phyloP scores from a whole-genome alignment of 2,329 filamentous ascomycete genomes.

The Zymoseptoria brevis region DNA sequence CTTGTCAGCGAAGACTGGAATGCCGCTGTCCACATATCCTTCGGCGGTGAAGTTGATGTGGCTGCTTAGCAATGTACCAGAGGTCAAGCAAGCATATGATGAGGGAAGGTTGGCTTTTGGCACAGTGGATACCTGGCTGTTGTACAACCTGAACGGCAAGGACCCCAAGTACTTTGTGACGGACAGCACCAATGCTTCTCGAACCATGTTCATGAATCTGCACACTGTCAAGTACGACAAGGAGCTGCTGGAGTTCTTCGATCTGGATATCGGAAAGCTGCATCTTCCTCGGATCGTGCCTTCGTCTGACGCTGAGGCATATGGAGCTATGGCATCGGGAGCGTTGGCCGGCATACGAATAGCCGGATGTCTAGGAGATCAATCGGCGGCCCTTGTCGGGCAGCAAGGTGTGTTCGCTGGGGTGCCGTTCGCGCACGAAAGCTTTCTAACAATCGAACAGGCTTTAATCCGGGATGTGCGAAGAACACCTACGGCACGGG shows the following conservation, averaged over 20 bases:
- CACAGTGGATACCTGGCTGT: conserved; percentile 81
- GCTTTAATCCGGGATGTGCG: conserved; percentile 70
- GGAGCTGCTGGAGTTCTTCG: conserved; percentile 68
- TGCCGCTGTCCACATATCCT: conserved; percentile 81
- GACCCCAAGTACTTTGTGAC: conserved; percentile 64
- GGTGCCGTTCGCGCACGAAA: not conserved
- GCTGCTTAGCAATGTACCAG: conserved; percentile 64
- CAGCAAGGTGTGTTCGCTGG: conserved; percentile 64
- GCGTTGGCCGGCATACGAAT: conserved; percentile 63
- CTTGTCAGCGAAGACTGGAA: conserved; percentile 39
- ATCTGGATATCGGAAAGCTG: conserved; percentile 63
- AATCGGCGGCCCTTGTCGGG: conserved; percentile 77
- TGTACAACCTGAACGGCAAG: conserved; percentile 75
- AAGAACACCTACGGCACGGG: conserved; percentile 92
- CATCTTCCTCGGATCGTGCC: conserved; percentile 74
- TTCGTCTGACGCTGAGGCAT: conserved; percentile 66
- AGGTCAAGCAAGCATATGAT: conserved; percentile 67
- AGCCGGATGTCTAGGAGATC: conserved; percentile 78
- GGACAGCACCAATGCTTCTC: conserved; percentile 77
- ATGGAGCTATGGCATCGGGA: conserved; percentile 59
- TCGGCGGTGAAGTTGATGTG: conserved; percentile 79
- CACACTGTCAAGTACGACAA: conserved; percentile 73
- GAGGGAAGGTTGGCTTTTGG: conserved; percentile 71
- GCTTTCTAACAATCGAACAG: conserved; percentile 30
- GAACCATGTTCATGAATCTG: conserved; percentile 93